Conservation (phyloP, 202 grass and related monocot genomes). For the Schoenoplectus triqueter region DNA sequence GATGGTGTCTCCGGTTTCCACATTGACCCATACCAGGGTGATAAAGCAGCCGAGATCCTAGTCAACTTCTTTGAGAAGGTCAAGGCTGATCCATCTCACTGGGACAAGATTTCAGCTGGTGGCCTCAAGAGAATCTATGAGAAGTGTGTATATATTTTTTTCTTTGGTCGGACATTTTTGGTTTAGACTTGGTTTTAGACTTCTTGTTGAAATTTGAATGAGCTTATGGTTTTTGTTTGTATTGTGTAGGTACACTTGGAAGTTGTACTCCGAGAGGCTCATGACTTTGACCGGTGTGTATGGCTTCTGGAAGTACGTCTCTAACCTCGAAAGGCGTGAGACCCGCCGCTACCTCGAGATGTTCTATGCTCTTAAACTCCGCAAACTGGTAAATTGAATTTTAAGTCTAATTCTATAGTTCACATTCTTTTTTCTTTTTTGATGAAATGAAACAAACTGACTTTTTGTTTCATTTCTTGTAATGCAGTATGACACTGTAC, state of each 20-base stretch:
- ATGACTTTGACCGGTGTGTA: slow-evolving; percentile 94
- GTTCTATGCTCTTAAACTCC: slow-evolving; percentile 93
- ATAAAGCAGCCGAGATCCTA: slow-evolving; percentile 76
- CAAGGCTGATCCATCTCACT: slow-evolving; percentile 61
- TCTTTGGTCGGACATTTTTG: not conserved
- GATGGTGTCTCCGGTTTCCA: slow-evolving; percentile 84
- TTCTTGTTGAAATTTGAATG: not conserved
- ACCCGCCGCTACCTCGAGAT: slow-evolving; percentile 90
- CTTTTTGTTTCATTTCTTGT: slow-evolving; percentile 2
- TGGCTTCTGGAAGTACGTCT: slow-evolving; percentile 94
- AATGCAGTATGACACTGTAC: slow-evolving; percentile 30
- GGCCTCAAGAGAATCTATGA: slow-evolving; percentile 83
- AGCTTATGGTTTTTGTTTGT: not conserved
- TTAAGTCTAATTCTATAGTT: not conserved
- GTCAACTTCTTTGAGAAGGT: slow-evolving; percentile 84
- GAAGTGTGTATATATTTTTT: slow-evolving; percentile 46
- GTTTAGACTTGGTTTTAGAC: too few species aligned
- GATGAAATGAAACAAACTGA: not conserved
- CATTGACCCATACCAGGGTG: slow-evolving; percentile 90
- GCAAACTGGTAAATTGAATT: slow-evolving; percentile 59
- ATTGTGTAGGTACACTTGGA: slow-evolving; percentile 85
- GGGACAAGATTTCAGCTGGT: slow-evolving; percentile 78
- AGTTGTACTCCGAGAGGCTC: slow-evolving; percentile 94
- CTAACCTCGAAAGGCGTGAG: slow-evolving; percentile 85
- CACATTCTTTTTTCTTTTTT: not conserved